A percentile compares a stretch with the other conserved stretches of the same genome.
Evolutionary conservation across 2,329 filamentous ascomycete species (phyloP).

Genomic region (Davidsoniella virescens): DNA sequence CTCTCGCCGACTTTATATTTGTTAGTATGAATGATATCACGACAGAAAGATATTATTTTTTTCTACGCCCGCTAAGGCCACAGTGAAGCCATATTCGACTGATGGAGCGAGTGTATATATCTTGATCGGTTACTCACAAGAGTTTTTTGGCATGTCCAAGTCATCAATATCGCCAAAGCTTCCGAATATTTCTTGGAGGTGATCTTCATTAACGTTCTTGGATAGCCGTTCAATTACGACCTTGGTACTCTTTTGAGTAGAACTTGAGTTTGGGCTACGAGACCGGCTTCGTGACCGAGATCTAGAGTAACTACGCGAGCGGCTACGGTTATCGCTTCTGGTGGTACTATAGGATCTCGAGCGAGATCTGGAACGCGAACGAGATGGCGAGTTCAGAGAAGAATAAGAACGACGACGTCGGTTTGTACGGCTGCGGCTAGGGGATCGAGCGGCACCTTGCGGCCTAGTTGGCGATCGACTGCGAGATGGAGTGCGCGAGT

Average conservation of each 20-base stretch:
- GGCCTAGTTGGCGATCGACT: slow-evolving; percentile 4
- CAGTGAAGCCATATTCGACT: neutral
- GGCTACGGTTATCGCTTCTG: slow-evolving; percentile 11
- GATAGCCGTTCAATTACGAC: slow-evolving; percentile 93
- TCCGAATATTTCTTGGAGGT: slow-evolving; percentile 84
- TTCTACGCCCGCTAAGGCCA: neutral
- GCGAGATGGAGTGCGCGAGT: neutral
- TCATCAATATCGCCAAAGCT: slow-evolving; percentile 74
- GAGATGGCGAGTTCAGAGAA: slow-evolving; percentile 13
- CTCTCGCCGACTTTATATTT: slow-evolving; percentile 57
- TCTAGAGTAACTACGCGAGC: slow-evolving; percentile 7
- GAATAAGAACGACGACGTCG: neutral
- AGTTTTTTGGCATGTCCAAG: slow-evolving; percentile 79
- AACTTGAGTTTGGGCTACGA: slow-evolving; percentile 19
- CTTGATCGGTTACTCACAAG: slow-evolving; percentile 39
- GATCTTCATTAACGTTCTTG: slow-evolving; percentile 80
- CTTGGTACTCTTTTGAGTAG: slow-evolving; percentile 27
- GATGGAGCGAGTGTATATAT: neutral
- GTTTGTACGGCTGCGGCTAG: neutral
- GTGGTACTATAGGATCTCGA: slow-evolving; percentile 18
- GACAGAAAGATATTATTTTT: neutral
- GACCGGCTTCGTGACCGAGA: slow-evolving; percentile 17
- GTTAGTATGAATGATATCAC: neutral
- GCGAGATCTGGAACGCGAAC: slow-evolving; percentile 16
- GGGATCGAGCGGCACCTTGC: neutral